A percentile compares a stretch with the other conserved stretches of the same genome.
Conservation (phyloP, 129 eudicot genomes). For the Dittrichia graveolens region DNA sequence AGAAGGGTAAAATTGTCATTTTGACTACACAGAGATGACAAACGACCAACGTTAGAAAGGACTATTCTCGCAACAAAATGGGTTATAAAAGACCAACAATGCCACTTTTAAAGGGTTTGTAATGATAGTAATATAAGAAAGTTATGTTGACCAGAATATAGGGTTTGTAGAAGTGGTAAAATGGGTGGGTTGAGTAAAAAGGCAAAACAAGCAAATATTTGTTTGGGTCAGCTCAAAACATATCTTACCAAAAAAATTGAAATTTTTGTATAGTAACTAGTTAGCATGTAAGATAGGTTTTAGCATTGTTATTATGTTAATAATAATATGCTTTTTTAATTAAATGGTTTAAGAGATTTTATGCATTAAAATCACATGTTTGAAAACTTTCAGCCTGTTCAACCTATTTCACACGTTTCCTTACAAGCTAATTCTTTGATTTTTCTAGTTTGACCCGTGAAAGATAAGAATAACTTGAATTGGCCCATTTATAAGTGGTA, state of each 20-base stretch:
- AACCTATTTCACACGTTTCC: too few species aligned
- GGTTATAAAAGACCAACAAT: too few species aligned
- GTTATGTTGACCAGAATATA: background rate
- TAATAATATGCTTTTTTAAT: background rate
- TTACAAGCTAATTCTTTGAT: background rate
- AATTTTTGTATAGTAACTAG: background rate
- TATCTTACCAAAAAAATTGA: too few species aligned
- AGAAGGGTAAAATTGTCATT: too few species aligned
- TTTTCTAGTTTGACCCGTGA: background rate
- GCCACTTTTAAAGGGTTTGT: background rate
- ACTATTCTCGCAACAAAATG: too few species aligned
- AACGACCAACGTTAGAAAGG: too few species aligned
- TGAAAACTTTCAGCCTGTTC: background rate
- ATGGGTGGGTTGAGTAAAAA: background rate
- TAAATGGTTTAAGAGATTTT: background rate
- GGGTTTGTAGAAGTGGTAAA: background rate
- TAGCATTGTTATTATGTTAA: background rate
- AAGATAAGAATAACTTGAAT: background rate
- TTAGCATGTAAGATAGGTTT: background rate
- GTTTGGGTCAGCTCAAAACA: background rate
- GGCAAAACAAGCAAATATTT: background rate
- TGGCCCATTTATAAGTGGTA: background rate
- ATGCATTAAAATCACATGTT: conserved; percentile 4
- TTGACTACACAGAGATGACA: too few species aligned
- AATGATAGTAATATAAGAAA: background rate